Conservation (phyloP, 2,329 filamentous ascomycete genomes). For the Paecilomyces formosus region DNA sequence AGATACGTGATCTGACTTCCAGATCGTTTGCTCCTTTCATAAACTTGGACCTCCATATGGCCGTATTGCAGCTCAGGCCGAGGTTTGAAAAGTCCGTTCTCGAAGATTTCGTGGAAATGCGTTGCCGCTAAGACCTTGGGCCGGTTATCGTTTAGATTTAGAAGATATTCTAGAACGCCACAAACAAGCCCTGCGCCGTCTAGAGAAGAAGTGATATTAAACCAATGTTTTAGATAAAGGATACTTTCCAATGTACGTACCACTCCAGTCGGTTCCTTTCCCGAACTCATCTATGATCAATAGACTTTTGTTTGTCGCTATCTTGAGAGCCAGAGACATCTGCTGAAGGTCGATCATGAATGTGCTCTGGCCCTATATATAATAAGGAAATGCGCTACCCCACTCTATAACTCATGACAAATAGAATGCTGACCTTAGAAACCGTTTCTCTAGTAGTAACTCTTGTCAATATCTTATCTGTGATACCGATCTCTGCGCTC, state of each 20-base stretch:
- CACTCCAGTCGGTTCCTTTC: conserved; percentile 57
- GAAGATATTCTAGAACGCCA: conserved; percentile 52
- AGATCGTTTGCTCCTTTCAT: conserved; percentile 34
- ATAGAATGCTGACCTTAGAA: conserved; percentile 39
- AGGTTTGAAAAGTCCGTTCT: conserved; percentile 45
- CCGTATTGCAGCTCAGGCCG: conserved; percentile 44
- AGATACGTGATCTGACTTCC: conserved; percentile 56
- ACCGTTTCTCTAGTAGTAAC: conserved; percentile 68
- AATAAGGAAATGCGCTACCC: not conserved
- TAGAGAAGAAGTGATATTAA: conserved; percentile 14
- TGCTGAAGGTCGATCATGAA: conserved; percentile 85
- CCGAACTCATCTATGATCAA: conserved; percentile 91
- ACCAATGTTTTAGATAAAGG: not conserved
- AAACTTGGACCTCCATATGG: conserved; percentile 50
- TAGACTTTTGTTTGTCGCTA: conserved; percentile 68
- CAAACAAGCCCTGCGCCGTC: conserved; percentile 60
- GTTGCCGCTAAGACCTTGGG: conserved; percentile 57
- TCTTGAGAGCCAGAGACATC: conserved; percentile 65
- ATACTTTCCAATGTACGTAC: conserved; percentile 15
- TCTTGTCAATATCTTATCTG: conserved; percentile 85
- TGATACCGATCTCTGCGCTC: conserved; percentile 69
- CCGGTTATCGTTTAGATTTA: conserved; percentile 40
- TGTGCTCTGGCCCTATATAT: conserved; percentile 49
- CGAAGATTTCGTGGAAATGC: conserved; percentile 54
- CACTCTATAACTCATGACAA: not conserved